Evolutionary conservation across 2,329 filamentous ascomycete genomes (phyloP).

Genomic region (Calonectria hongkongensis): DNA sequence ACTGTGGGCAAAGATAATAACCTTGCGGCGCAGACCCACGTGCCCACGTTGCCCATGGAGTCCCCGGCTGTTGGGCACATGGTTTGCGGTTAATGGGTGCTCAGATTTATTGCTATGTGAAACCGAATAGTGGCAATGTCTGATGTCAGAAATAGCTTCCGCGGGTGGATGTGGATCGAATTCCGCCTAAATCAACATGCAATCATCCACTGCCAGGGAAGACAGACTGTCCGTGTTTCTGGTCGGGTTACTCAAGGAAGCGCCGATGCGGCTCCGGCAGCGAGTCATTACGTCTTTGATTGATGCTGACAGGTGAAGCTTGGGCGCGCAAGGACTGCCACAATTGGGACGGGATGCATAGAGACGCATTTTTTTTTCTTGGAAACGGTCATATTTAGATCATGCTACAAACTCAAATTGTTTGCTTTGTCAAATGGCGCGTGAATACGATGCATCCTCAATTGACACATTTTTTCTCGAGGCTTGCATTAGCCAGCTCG

Average conservation of each 20-base stretch:
- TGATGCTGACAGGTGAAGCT: background rate
- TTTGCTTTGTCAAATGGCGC: background rate
- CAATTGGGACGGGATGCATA: conserved; percentile 3
- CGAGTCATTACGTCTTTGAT: background rate
- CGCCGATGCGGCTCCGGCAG: background rate
- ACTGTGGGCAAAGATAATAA: background rate
- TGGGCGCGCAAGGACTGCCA: conserved; percentile 3
- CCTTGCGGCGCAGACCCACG: too few relatives aligned
- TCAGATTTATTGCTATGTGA: background rate
- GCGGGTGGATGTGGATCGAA: conserved; percentile 1
- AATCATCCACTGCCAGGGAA: background rate
- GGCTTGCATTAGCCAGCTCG: conserved; percentile 23
- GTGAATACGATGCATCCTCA: conserved; percentile 22
- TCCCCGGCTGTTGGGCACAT: too few relatives aligned
- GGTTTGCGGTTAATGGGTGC: too few relatives aligned
- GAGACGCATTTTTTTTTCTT: too few relatives aligned
- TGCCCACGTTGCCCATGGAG: too few relatives aligned
- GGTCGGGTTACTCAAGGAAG: background rate
- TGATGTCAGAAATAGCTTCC: background rate
- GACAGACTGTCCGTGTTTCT: background rate
- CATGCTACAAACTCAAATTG: background rate
- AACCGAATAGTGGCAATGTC: background rate
- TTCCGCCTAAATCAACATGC: background rate
- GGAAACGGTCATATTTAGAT: background rate
- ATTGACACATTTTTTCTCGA: background rate